Conservation (phyloP, 345 rosid genomes). For the Eucalyptus marginata region DNA sequence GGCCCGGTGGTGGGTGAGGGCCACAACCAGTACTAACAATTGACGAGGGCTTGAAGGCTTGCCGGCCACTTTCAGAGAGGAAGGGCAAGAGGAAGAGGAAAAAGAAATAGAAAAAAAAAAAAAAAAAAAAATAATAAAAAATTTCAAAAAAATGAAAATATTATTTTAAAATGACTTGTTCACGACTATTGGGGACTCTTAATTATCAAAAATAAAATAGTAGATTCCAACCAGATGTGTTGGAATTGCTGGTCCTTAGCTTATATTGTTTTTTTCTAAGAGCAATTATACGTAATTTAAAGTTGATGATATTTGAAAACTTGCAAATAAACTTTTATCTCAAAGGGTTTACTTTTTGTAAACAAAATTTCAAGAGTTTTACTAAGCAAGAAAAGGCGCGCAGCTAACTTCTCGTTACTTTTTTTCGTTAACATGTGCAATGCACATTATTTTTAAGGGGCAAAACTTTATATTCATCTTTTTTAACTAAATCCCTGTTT, state of each 20-base stretch:
- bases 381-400: background rate
- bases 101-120: accelerated
- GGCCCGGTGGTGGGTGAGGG: accelerated
- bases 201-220: background rate
- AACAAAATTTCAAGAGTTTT: too few relatives aligned
- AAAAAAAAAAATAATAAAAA: too few relatives aligned
- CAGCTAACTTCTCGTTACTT: background rate
- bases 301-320: background rate
- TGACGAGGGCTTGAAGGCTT: accelerated
- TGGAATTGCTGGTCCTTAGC: background rate
- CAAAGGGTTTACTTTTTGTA: background rate
- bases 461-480: background rate
- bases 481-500: background rate
- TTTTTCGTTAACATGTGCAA: background rate
- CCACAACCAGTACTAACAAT: accelerated
- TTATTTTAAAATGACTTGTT: background rate
- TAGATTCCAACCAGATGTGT: background rate
- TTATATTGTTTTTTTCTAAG: too few relatives aligned
- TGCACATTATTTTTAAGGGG: background rate
- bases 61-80: accelerated
- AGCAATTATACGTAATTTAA: background rate
- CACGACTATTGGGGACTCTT: background rate
- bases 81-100: too few relatives aligned
- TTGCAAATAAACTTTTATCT: background rate
- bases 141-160: too few relatives aligned